Evolutionary conservation across 2,329 filamentous ascomycete species (phyloP).

Genomic region (Beauveria australis): DNA sequence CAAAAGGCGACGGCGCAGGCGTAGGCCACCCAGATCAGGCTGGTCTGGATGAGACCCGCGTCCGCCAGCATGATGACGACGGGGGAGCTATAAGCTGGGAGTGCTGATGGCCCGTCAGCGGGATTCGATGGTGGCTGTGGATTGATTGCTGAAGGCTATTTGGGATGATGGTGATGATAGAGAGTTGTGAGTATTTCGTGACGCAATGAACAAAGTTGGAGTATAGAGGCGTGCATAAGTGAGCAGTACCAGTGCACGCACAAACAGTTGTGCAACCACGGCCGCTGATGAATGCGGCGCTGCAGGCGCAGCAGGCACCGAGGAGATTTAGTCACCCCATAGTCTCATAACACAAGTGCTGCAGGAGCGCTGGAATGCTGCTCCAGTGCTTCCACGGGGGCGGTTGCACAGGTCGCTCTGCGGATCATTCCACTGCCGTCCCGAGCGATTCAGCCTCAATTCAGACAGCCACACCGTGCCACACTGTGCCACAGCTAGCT

Average conservation of each 20-base stretch:
- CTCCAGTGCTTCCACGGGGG: too few species aligned
- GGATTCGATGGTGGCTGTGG: background rate
- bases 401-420: background rate
- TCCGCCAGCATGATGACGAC: slow-evolving; percentile 25
- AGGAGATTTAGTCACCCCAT: background rate
- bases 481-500: background rate
- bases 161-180: background rate
- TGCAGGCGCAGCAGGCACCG: too few species aligned
- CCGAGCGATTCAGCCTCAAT: background rate
- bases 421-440: slow-evolving; percentile 7
- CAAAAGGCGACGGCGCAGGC: slow-evolving; percentile 71
- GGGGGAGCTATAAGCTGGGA: background rate
- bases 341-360: background rate
- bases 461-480: background rate
- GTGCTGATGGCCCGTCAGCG: background rate
- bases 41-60: slow-evolving; percentile 67
- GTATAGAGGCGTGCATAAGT: slow-evolving; percentile 4
- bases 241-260: background rate
- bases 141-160: background rate
- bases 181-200: slow-evolving; percentile 7
- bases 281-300: too few species aligned
- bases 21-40: slow-evolving; percentile 92
- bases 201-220: slow-evolving; percentile 9
- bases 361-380: too few species aligned
- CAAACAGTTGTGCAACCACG: background rate